Evolutionary conservation across 73 alveolate species (phyloP).

Genomic region (Effrenium voratum): DNA sequence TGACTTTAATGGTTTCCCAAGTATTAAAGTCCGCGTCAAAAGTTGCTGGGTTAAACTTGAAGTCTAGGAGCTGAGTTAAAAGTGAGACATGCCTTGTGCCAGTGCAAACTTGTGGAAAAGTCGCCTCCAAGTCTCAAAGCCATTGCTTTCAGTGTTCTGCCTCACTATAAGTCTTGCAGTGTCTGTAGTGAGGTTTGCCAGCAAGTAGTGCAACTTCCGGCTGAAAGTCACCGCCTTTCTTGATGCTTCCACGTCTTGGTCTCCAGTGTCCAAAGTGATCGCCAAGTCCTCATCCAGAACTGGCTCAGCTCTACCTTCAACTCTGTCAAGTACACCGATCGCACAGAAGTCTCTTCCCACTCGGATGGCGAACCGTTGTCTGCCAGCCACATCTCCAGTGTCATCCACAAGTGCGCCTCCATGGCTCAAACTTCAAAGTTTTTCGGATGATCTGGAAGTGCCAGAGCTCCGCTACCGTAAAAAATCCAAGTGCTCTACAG

Average conservation of each 20-base stretch:
- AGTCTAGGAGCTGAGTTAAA: neutral
- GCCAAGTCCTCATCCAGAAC: neutral
- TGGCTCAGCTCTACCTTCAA: neutral
- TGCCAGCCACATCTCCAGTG: neutral
- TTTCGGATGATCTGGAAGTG: no score
- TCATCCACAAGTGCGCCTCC: conserved; percentile 58
- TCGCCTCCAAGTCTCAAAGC: conserved; percentile 9
- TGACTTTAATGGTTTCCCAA: neutral
- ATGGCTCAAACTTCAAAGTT: neutral
- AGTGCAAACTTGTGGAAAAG: neutral
- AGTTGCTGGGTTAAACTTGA: neutral
- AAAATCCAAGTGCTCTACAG: no score
- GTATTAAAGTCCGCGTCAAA: neutral
- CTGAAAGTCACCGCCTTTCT: conserved; percentile 10
- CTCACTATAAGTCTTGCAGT: neutral
- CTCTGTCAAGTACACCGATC: no score
- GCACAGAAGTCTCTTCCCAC: neutral
- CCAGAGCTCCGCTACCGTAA: no score
- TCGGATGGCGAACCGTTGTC: neutral
- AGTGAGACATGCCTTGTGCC: neutral
- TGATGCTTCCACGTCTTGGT: no score
- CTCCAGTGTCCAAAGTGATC: neutral
- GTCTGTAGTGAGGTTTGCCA: neutral
- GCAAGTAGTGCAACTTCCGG: neutral
- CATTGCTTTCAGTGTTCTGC: neutral